Conservation (phyloP, 2,329 filamentous ascomycete genomes). For the Pestalotiopsis fici region DNA sequence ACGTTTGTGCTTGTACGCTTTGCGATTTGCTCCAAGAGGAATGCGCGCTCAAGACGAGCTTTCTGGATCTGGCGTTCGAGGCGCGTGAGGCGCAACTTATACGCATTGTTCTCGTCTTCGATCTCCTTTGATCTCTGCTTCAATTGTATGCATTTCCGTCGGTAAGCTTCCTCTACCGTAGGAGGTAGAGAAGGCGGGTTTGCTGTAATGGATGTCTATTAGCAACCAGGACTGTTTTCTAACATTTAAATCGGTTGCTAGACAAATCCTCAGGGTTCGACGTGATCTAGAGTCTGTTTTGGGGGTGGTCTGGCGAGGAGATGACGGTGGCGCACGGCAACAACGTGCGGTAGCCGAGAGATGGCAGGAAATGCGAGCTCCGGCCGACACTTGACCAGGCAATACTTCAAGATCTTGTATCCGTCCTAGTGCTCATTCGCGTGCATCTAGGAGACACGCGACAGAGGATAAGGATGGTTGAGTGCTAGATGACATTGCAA, state of each 20-base stretch:
- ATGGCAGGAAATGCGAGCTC: background rate
- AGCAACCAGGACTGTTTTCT: background rate
- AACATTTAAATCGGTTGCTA: too few species aligned
- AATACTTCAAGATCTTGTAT: background rate
- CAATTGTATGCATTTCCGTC: constrained; percentile 92
- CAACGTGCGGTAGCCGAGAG: background rate
- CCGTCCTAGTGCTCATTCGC: too few species aligned
- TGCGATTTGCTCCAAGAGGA: constrained; percentile 71
- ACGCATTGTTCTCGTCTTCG: constrained; percentile 86
- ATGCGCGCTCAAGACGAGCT: constrained; percentile 82
- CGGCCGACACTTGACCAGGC: background rate
- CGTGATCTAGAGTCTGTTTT: background rate
- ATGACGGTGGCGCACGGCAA: background rate
- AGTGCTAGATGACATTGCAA: background rate
- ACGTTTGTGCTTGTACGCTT: constrained; percentile 75
- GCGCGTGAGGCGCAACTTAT: constrained; percentile 75
- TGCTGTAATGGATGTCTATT: constrained; percentile 32
- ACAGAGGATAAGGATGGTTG: background rate
- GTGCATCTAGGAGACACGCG: background rate
- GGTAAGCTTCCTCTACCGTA: constrained; percentile 93
- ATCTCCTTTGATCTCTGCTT: constrained; percentile 91
- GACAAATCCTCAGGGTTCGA: background rate
- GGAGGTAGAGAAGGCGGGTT: constrained; percentile 71
- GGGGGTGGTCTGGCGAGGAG: background rate
- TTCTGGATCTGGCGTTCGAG: constrained; percentile 88